phyloP scores from a whole-genome alignment of 805 yeast species.

The Candida insectalens region DNA sequence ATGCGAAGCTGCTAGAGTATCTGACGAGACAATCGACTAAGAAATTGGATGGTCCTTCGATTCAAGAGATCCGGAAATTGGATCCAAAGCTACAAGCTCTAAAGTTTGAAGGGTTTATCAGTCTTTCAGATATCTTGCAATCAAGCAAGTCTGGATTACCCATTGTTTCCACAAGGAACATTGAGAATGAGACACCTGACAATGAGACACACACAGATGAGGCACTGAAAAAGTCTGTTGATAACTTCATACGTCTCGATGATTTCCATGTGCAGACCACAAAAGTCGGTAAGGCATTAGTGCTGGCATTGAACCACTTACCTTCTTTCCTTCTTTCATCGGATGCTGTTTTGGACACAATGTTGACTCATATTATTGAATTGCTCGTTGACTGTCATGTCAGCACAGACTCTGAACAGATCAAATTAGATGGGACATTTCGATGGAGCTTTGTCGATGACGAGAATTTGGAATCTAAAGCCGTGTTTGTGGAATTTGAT shows the following conservation, averaged over 20 bases:
- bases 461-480: constrained; percentile 10
- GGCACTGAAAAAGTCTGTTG: too few species aligned
- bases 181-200: background rate
- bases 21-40: too few species aligned
- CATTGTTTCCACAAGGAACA: too few species aligned
- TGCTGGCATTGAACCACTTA: constrained; percentile 11
- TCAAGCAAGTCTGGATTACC: background rate
- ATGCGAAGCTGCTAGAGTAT: too few species aligned
- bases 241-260: background rate
- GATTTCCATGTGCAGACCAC: constrained; percentile 3
- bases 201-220: background rate
- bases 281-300: constrained; percentile 5
- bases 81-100: constrained; percentile 3
- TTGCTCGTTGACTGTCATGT: too few species aligned
- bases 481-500: constrained; percentile 18
- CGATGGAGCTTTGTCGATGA: constrained; percentile 17
- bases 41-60: too few species aligned
- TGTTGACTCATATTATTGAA: constrained; percentile 9
- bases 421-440: constrained; percentile 7
- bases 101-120: constrained; percentile 1
- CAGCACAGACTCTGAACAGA: too few species aligned
- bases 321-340: constrained; percentile 11
- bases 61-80: too few species aligned
- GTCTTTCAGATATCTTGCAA: constrained; percentile 1
- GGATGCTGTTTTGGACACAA: constrained; percentile 11